Conservation (phyloP, 2,329 filamentous ascomycete species). For the Venturia asperata region DNA sequence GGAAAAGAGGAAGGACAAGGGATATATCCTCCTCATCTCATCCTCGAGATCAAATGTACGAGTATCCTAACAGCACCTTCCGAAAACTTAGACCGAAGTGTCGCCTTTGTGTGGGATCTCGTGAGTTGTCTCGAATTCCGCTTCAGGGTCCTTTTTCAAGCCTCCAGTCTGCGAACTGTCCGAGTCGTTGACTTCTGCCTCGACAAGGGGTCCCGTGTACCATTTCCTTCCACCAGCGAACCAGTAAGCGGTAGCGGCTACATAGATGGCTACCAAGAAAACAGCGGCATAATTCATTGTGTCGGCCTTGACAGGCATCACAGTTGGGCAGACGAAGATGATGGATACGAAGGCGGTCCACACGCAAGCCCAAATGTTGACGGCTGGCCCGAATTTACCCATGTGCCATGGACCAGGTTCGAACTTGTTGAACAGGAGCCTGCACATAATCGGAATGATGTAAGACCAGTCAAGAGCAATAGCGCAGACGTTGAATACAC, state of each 20-base stretch:
- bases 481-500: slow-evolving; percentile 49
- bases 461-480: slow-evolving; percentile 51
- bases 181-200: slow-evolving; percentile 19
- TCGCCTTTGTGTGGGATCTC: not conserved
- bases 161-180: slow-evolving; percentile 6
- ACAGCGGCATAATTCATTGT: slow-evolving; percentile 24
- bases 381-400: slow-evolving; percentile 19
- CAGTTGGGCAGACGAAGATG: slow-evolving; percentile 22
- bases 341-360: slow-evolving; percentile 21
- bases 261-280: slow-evolving; percentile 21
- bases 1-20: not conserved
- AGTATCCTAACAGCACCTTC: not conserved
- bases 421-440: slow-evolving; percentile 56
- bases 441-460: slow-evolving; percentile 56
- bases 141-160: not conserved
- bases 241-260: slow-evolving; percentile 21
- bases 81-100: not conserved
- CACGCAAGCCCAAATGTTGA: slow-evolving; percentile 22
- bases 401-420: slow-evolving; percentile 22
- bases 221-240: slow-evolving; percentile 21
- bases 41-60: not conserved
- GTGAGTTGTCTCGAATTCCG: slow-evolving; percentile 1
- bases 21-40: not conserved
- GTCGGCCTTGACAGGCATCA: slow-evolving; percentile 20
- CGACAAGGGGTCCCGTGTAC: slow-evolving; percentile 23